phyloP scores from a whole-genome alignment of 2,329 filamentous ascomycete genomes.

The Parascedosporium putredinis region DNA sequence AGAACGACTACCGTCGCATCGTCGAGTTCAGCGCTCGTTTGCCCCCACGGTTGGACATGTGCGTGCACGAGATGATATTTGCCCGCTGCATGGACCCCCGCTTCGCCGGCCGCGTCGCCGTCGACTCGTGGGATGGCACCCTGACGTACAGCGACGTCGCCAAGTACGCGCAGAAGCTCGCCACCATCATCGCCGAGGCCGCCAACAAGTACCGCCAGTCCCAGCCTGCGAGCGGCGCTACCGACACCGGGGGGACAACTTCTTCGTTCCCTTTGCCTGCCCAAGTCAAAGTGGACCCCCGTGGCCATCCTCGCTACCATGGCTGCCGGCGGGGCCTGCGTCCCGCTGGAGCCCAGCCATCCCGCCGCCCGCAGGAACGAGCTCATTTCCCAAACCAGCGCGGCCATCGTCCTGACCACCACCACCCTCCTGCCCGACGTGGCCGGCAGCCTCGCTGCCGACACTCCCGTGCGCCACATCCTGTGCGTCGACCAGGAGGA shows the following conservation, averaged over 20 bases:
- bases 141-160: neutral
- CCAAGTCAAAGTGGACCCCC: constrained; percentile 1
- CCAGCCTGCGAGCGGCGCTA: too few relatives aligned
- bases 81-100: neutral
- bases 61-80: neutral
- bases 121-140: neutral
- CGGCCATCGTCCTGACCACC: neutral
- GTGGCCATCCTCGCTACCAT: neutral
- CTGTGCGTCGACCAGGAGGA: neutral
- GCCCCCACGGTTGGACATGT: neutral
- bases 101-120: neutral
- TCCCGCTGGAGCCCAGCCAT: neutral
- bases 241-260: neutral
- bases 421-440: neutral
- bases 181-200: neutral
- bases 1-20: neutral
- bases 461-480: neutral
- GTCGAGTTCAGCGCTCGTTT: neutral
- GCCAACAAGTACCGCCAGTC: neutral
- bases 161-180: neutral
- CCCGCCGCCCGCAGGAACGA: neutral
- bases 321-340: neutral
- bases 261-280: neutral
- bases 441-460: neutral
- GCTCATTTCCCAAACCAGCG: neutral